A percentile compares a stretch with the other conserved stretches of the same genome.
Conservation (phyloP, 2,329 filamentous ascomycete genomes). For the Pestalotiopsis sp. region DNA sequence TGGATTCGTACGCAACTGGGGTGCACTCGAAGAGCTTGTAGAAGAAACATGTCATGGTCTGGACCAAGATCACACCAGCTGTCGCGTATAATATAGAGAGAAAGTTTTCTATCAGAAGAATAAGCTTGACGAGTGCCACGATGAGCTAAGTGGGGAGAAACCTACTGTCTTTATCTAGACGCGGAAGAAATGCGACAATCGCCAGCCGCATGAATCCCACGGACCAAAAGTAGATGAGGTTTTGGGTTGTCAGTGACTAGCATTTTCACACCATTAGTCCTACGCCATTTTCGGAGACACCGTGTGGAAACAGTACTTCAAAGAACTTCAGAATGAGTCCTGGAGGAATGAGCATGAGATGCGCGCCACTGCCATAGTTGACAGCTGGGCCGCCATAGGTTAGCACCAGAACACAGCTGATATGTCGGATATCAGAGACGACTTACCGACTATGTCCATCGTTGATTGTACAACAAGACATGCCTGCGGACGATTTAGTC, state of each 20-base stretch:
- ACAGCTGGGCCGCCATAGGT: neutral
- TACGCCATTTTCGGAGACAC: no score
- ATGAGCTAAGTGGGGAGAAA: neutral
- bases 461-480: neutral
- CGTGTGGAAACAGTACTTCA: no score
- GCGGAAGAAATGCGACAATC: constrained; percentile 36
- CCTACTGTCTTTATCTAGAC: constrained; percentile 36
- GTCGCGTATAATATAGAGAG: constrained; percentile 13
- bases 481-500: neutral
- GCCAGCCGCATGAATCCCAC: constrained; percentile 35
- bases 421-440: neutral
- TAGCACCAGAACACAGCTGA: neutral
- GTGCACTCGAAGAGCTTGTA: constrained; percentile 19
- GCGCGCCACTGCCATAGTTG: constrained; percentile 1
- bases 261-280: no score
- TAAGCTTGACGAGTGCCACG: neutral
- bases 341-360: neutral
- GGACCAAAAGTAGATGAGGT: constrained; percentile 31
- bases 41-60: constrained; percentile 17
- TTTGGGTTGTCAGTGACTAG: constrained; percentile 22
- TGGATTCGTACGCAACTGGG: neutral
- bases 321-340: constrained; percentile 12
- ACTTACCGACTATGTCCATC: neutral
- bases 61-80: constrained; percentile 13
- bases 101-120: neutral